These are phyloP conservation scores for Sphaerulina vaccinii DNA, from an alignment of 2,329 filamentous ascomycete genomes.

Conservation along the genomic window DNA sequence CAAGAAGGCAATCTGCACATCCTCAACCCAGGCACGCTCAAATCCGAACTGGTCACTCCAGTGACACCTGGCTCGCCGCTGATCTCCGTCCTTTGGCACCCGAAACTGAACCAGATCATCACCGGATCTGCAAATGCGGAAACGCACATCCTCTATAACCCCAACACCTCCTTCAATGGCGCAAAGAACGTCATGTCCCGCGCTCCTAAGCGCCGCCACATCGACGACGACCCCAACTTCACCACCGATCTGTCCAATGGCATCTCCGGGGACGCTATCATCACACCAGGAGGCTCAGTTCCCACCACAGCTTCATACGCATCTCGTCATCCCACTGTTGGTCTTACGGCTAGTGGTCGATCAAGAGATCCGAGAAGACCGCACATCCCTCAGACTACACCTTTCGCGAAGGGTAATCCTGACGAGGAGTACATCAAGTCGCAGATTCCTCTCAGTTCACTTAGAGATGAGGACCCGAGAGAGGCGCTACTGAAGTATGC, in stretches of 20 bases:
- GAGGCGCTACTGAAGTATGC: slow-evolving; percentile 95
- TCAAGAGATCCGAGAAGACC: slow-evolving; percentile 78
- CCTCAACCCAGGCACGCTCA: slow-evolving; percentile 86
- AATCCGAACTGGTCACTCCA: slow-evolving; percentile 78
- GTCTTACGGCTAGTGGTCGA: slow-evolving; percentile 74
- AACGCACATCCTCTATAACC: slow-evolving; percentile 87
- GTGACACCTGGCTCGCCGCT: slow-evolving; percentile 83
- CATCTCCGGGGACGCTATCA: slow-evolving; percentile 77
- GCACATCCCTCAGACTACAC: slow-evolving; percentile 79
- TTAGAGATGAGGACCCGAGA: slow-evolving; percentile 94
- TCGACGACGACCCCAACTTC: slow-evolving; percentile 86
- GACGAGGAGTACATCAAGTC: slow-evolving; percentile 86
- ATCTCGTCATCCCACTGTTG: slow-evolving; percentile 65
- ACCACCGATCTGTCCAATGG: slow-evolving; percentile 81
- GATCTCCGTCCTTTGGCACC: slow-evolving; percentile 86
- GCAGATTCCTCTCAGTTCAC: slow-evolving; percentile 82
- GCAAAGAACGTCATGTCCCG: slow-evolving; percentile 88
- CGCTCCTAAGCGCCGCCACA: slow-evolving; percentile 89
- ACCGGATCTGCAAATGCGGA: slow-evolving; percentile 90
- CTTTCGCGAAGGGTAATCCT: slow-evolving; percentile 85
- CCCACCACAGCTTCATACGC: slow-evolving; percentile 49
- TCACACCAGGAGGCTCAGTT: slow-evolving; percentile 53
- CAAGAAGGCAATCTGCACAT: slow-evolving; percentile 84
- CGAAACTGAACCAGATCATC: slow-evolving; percentile 92
- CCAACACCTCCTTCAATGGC: slow-evolving; percentile 74